Evolutionary conservation across 768 basidiomycete species (phyloP).

Genomic region (Trametes villosa): DNA sequence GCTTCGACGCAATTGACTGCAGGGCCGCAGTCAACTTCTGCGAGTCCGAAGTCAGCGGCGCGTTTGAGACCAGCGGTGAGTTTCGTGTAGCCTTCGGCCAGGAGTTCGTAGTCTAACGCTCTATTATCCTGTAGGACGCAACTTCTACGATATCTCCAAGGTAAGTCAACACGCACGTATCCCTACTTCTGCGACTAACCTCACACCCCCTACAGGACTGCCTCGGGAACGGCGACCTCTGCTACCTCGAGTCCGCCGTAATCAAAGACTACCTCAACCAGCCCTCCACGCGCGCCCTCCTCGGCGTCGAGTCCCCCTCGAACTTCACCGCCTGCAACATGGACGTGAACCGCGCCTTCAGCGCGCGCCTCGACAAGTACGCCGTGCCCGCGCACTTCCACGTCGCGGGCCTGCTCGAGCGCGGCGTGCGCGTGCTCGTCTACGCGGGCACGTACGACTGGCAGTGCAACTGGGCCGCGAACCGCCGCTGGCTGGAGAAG

Average conservation of each 20-base stretch:
- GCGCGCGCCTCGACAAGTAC: conserved; percentile 63
- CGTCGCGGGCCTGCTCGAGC: conserved; percentile 71
- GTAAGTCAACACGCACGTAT: conserved; percentile 26
- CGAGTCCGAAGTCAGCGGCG: conserved; percentile 51
- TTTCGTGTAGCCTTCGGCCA: conserved; percentile 5
- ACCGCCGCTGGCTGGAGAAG: conserved; percentile 74
- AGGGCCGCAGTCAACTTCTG: conserved; percentile 72
- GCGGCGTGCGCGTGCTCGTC: conserved; percentile 73
- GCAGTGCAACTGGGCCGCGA: conserved; percentile 82
- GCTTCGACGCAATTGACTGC: conserved; percentile 70
- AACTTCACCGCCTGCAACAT: conserved; percentile 64
- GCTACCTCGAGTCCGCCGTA: conserved; percentile 43
- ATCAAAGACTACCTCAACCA: conserved; percentile 53
- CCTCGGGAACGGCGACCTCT: conserved; percentile 34
- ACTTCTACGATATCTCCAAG: conserved; percentile 66
- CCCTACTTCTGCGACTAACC: too few relatives aligned
- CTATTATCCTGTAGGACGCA: conserved; percentile 49
- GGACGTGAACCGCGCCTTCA: conserved; percentile 55
- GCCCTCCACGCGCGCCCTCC: conserved; percentile 44
- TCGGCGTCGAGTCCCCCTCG: conserved; percentile 50
- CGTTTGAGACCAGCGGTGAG: conserved; percentile 46
- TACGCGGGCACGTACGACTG: conserved; percentile 80
- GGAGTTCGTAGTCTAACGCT: too few relatives aligned
- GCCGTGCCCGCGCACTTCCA: conserved; percentile 62
- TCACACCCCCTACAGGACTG: conserved; percentile 17